Evolutionary conservation across 2,329 filamentous ascomycete genomes (phyloP), one percentile per base, ranked within the genome.

Genomic region (Westerdykella aurantiaca): DNA sequence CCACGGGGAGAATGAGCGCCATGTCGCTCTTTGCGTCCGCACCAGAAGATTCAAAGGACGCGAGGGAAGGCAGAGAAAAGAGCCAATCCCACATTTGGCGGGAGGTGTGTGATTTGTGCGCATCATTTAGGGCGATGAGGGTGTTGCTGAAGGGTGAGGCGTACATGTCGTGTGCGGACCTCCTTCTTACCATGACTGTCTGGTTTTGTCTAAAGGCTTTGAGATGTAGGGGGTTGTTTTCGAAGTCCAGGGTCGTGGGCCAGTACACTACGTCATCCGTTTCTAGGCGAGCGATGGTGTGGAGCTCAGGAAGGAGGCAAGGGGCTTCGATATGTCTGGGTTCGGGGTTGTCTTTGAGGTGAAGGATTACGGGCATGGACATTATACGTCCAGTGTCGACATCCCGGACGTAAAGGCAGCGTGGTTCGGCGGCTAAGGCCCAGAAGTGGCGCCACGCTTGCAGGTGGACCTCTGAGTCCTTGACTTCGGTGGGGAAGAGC

Each of bases 401-500:
- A 55, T 98, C 93, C 48, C 91, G 86, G 14, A 88, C 80, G 1
- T 98, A 81, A 0, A 98, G 78, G 61, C 91, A 97, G 41, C 94
- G 81, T 9, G 88, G 81, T 58, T 98, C 93, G 0, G 87, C 85
- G 1, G 93, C 93, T 3, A 98, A 76, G 10, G 95, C 91, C 93
- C 93, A 98, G 60, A 98, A 86, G 68, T 98, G 91, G 5, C 94
- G 82, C 71, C 98, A 93, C 3, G 94, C 93, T 71, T 98, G 93
- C 5, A 98, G 76, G 58, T 98, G 93, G 10, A 88, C 89, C 52
- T 87, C 85, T 61, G 97, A 97, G 69, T 98, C 93, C 58, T 95
- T 85, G 2, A 97, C 87, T 23, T 81, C 85, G 9, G 81, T 85
- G 0, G 93, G 93, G 63, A 95, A 96, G 16, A 96, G 77, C 0